phyloP scores from a whole-genome alignment of 495 filamentous ascomycete species.

The Glarea lozoyensis region DNA sequence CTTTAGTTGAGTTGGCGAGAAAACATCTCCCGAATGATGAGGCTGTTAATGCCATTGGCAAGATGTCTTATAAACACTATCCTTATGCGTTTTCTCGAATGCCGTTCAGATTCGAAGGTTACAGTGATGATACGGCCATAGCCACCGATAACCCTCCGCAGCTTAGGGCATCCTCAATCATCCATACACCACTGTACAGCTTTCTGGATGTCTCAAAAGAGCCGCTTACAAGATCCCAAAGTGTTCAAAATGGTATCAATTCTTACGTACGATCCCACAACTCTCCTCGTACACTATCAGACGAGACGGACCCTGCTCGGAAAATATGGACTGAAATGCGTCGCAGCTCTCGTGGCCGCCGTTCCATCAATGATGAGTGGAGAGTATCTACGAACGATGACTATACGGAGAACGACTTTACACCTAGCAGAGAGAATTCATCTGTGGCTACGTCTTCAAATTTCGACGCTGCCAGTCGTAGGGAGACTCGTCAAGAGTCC shows the following conservation, averaged over 20 bases:
- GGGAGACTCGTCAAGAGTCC: background rate
- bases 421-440: slow-evolving; percentile 14
- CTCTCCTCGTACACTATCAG: background rate
- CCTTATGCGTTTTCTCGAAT: slow-evolving; percentile 5
- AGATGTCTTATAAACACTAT: slow-evolving; percentile 15
- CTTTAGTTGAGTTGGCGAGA: slow-evolving; percentile 33
- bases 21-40: slow-evolving; percentile 31
- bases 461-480: background rate
- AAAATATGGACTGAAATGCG: slow-evolving; percentile 40
- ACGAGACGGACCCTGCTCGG: slow-evolving; percentile 30
- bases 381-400: slow-evolving; percentile 21
- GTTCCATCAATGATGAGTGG: slow-evolving; percentile 1
- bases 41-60: slow-evolving; percentile 31
- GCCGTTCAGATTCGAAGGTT: slow-evolving; percentile 2
- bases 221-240: background rate
- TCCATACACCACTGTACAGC: background rate
- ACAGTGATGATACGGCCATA: too few relatives aligned
- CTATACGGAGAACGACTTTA: slow-evolving; percentile 17
- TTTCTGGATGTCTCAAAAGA: background rate
- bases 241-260: slow-evolving; percentile 13
- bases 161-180: too few relatives aligned
- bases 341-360: slow-evolving; percentile 8
- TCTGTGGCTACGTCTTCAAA: slow-evolving; percentile 3
- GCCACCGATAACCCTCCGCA: too few relatives aligned
- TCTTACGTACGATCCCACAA: slow-evolving; percentile 8